phyloP scores from a whole-genome alignment of 1,284 basidiomycete species.

The Apiotrichum veenhuisii region DNA sequence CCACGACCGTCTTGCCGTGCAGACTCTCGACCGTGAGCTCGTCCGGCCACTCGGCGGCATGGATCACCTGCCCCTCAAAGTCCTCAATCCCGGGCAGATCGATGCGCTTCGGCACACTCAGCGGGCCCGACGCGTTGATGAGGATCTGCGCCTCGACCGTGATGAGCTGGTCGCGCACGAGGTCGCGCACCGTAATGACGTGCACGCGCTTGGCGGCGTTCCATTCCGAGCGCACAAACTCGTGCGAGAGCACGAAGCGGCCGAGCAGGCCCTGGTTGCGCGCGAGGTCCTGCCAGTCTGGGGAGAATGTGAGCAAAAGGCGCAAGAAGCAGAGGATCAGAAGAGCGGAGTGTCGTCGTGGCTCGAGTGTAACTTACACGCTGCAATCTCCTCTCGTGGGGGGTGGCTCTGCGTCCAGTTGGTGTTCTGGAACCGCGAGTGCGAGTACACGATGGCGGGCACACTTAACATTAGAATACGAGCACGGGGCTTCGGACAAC shows the following conservation, averaged over 20 bases:
- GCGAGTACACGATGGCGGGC: slow-evolving; percentile 16
- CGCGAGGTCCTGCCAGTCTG: slow-evolving; percentile 1
- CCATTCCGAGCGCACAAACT: slow-evolving; percentile 10
- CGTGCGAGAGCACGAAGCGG: slow-evolving; percentile 4
- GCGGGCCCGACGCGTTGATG: slow-evolving; percentile 27
- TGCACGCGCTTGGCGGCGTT: slow-evolving; percentile 1
- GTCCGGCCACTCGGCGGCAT: slow-evolving; percentile 25
- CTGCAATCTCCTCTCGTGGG: slow-evolving; percentile 13
- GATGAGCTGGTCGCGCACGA: background rate
- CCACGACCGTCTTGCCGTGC: slow-evolving; percentile 14
- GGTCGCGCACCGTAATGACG: slow-evolving; percentile 4
- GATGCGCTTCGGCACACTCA: slow-evolving; percentile 18
- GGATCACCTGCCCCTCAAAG: slow-evolving; percentile 22
- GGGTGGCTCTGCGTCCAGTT: slow-evolving; percentile 19
- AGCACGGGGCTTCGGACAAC: background rate
- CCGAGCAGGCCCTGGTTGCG: background rate
- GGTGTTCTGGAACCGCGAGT: slow-evolving; percentile 18
- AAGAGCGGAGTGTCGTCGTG: background rate
- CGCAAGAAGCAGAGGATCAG: no score
- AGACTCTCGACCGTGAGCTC: slow-evolving; percentile 17
- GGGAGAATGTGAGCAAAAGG: no score
- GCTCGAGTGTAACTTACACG: slow-evolving; percentile 5
- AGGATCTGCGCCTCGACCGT: slow-evolving; percentile 19
- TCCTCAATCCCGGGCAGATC: slow-evolving; percentile 21
- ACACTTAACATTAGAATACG: slow-evolving; percentile 1